Evolutionary conservation across 225 moss, liverwort and hornwort species (phyloP), one percentile per base, ranked within the genome.

Genomic region (Neckera pumila): DNA sequence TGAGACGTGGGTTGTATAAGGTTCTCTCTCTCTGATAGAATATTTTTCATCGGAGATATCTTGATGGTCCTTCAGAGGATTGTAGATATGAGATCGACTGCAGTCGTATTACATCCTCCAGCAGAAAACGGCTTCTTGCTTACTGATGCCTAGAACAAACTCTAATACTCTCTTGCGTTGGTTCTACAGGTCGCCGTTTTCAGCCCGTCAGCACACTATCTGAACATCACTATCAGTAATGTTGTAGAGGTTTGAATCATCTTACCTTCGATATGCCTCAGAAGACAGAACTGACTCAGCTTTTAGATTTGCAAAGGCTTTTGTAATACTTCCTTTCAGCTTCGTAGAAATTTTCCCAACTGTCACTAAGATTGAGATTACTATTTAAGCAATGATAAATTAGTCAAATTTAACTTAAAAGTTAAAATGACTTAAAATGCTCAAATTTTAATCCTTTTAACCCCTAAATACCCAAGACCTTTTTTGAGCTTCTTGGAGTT

Each of bases 151-250:
- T 69, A 83, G 22, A 4, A 80, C 69, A 21, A 59, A 65, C 34
- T 56, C 27, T 60, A 33, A 43, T 51, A 73, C 5, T 71, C 38
- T 72, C 85, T 10, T 87, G 76, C 66, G 30, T 78, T 86, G 79
- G 65, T 85, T 84, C 42, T 81, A 57, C 90, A 97, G 97, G 96
- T 96, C 27, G 92, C 93, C 78, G 75, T 97, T 84, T 97, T 97
- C 94, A 92, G 91, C 86, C 93, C 96, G n/a, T 89, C 94, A 79
- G 75, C 83, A 42, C 94, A 94, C 76, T 97, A 95, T 88, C 86
- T 96, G 86, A 97, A 97, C 88, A 95, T 97, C 87, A 93, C 91
- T 31, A 81, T 92, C 86, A 91, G 90, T 38, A 97, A 97, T 80
- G 92, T 97, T 86, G 94, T 95, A 42, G 89, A 93, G 95, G 95